phyloP scores from a whole-genome alignment of 768 basidiomycete species.

The Lactifluus volemus region DNA sequence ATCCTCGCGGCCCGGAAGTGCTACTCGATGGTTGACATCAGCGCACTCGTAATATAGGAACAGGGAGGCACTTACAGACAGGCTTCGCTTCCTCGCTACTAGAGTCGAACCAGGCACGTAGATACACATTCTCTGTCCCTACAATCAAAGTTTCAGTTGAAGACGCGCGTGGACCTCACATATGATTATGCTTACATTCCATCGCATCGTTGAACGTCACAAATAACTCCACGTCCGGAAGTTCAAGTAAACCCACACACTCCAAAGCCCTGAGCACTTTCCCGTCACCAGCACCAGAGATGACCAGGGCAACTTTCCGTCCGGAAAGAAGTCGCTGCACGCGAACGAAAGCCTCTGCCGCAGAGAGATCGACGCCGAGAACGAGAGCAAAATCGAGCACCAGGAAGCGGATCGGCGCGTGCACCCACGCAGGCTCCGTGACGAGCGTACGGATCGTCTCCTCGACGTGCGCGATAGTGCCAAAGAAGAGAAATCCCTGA shows the following conservation, averaged over 20 bases:
- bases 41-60: not conserved
- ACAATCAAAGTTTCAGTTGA: conserved; percentile 16
- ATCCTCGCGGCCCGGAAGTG: conserved; percentile 16
- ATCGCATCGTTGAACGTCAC: conserved; percentile 79
- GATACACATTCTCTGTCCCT: conserved; percentile 95
- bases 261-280: conserved; percentile 62
- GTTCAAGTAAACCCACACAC: conserved; percentile 73
- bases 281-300: conserved; percentile 70
- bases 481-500: conserved; percentile 90
- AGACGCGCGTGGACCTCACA: no score
- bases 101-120: conserved; percentile 68
- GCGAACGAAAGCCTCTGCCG: conserved; percentile 91
- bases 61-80: conserved; percentile 33
- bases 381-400: conserved; percentile 83
- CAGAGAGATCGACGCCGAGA: conserved; percentile 86
- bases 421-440: conserved; percentile 58
- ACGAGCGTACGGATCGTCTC: conserved; percentile 73
- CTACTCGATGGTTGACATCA: not conserved
- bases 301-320: conserved; percentile 74
- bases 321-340: conserved; percentile 72
- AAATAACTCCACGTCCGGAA: conserved; percentile 74
- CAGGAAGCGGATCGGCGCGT: conserved; percentile 79
- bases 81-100: conserved; percentile 46
- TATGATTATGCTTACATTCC: conserved; percentile 61
- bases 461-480: conserved; percentile 88